These are phyloP conservation scores for Plasmodium malariae DNA, from an alignment of 169 alveolate genomes.

Conservation along the genomic window DNA sequence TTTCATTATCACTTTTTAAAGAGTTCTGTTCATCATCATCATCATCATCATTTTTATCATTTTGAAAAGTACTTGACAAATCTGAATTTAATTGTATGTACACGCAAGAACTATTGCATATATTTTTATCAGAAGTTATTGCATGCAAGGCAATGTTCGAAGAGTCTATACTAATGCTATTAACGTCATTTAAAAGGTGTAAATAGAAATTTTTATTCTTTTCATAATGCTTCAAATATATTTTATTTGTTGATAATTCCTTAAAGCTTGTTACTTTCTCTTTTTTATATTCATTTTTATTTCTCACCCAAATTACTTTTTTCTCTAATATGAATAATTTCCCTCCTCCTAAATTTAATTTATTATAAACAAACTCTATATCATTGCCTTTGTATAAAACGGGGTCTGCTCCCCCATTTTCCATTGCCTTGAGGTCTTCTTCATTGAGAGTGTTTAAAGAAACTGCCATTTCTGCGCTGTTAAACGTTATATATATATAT, in stretches of 20 bases:
- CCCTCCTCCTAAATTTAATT: conserved; percentile 56
- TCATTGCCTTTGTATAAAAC: conserved; percentile 48
- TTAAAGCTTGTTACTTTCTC: conserved; percentile 31
- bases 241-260: conserved; percentile 24
- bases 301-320: conserved; percentile 40
- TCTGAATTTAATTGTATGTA: conserved; percentile 48
- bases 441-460: conserved; percentile 43
- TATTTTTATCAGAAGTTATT: conserved; percentile 62
- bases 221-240: conserved; percentile 68
- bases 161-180: conserved; percentile 37
- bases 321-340: conserved; percentile 54
- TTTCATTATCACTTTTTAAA: conserved; percentile 6
- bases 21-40: background rate
- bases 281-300: conserved; percentile 37
- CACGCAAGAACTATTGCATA: conserved; percentile 30
- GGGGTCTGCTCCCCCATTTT: conserved; percentile 15
- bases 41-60: background rate
- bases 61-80: conserved; percentile 5
- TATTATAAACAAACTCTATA: conserved; percentile 42
- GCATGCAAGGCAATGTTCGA: conserved; percentile 73
- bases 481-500: background rate
- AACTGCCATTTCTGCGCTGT: conserved; percentile 14
- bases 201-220: conserved; percentile 30
- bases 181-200: conserved; percentile 57
- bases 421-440: conserved; percentile 36